Evolutionary conservation across 306 rosid genomes (phyloP), one percentile per base, ranked within the genome.

Genomic region (Dryas drummondii): DNA sequence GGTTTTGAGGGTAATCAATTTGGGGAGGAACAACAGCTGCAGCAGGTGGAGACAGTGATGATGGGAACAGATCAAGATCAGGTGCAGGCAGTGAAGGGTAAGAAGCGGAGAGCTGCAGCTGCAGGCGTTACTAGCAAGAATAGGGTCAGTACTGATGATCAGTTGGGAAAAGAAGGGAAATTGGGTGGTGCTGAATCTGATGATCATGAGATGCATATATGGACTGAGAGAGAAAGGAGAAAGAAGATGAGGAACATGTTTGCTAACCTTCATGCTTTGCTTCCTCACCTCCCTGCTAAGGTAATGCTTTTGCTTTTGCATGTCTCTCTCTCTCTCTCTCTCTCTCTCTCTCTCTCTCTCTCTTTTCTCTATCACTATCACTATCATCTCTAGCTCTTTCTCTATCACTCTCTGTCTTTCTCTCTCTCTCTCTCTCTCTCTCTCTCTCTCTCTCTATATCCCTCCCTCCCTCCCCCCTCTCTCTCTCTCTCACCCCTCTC

Each of bases 191-290:
- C 51, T 0, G 84, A 78, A 62, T 75, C 84, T 5, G 86, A 82
- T 44, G 87, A 81, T 41, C 88, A 90, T 79, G 92, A 85, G 9
- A 61, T 82, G 26, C 94, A 91, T 44, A 87, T 91, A 32, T 86
- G 87, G 90, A 85, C 91, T 0, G 97, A 94, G 81, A 90, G 97
- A 76, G 91, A 94, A 70, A 87, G 97, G 79, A 86, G 97, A 82
- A 94, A 87, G 86, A 94, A 87, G 89, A 90, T 94, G 96, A 86
- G 83, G 74, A 84, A 76, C 79, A 85, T 94, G 97, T 94, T 90
- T 27, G 9, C 84, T 19, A 80, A 7, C 77, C 98, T 94, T 75
- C 98, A 91, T 73, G 80, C 84, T 66, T 80, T 94, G 87, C 92
- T 94, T 85, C 97, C 98, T 15, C 83, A 86, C 0, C 87, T 88